Evolutionary conservation across 495 filamentous ascomycete species (phyloP).

Genomic region (Collariella sp.): DNA sequence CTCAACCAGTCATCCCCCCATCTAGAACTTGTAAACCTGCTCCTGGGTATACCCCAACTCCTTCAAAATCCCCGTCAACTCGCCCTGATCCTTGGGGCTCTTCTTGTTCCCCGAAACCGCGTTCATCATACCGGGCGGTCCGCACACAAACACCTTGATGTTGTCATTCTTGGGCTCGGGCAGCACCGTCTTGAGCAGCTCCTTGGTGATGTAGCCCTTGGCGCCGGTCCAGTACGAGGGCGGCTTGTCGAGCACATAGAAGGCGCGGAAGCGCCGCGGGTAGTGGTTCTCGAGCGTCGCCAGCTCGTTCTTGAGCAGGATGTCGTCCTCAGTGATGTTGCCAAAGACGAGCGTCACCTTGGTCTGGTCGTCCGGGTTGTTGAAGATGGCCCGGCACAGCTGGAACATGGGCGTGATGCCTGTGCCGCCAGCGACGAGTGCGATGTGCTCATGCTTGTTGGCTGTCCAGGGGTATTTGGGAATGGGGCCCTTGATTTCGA

Average conservation of each 20-base stretch:
- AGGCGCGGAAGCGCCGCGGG: slow-evolving; percentile 84
- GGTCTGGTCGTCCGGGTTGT: slow-evolving; percentile 90
- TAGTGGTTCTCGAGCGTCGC: slow-evolving; percentile 80
- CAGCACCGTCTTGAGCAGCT: slow-evolving; percentile 82
- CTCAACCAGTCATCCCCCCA: not conserved
- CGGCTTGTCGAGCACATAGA: slow-evolving; percentile 84
- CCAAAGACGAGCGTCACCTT: slow-evolving; percentile 93
- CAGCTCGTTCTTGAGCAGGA: slow-evolving; percentile 77
- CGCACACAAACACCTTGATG: slow-evolving; percentile 86
- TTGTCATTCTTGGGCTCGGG: slow-evolving; percentile 84
- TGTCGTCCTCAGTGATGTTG: slow-evolving; percentile 78
- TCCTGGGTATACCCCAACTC: slow-evolving; percentile 87
- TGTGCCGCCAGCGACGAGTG: slow-evolving; percentile 88
- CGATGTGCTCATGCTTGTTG: slow-evolving; percentile 94
- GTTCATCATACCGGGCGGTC: slow-evolving; percentile 88
- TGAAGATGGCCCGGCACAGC: slow-evolving; percentile 77
- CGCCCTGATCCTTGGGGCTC: slow-evolving; percentile 84
- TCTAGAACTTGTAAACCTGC: slow-evolving; percentile 94
- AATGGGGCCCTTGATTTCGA: slow-evolving; percentile 89
- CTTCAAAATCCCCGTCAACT: slow-evolving; percentile 73
- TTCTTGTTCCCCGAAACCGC: slow-evolving; percentile 82
- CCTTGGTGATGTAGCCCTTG: slow-evolving; percentile 76
- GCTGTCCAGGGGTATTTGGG: slow-evolving; percentile 85
- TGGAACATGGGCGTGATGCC: slow-evolving; percentile 93
- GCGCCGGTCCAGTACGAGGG: slow-evolving; percentile 67